phyloP scores from a whole-genome alignment of 257 asterid species.

The Vinca minor region DNA sequence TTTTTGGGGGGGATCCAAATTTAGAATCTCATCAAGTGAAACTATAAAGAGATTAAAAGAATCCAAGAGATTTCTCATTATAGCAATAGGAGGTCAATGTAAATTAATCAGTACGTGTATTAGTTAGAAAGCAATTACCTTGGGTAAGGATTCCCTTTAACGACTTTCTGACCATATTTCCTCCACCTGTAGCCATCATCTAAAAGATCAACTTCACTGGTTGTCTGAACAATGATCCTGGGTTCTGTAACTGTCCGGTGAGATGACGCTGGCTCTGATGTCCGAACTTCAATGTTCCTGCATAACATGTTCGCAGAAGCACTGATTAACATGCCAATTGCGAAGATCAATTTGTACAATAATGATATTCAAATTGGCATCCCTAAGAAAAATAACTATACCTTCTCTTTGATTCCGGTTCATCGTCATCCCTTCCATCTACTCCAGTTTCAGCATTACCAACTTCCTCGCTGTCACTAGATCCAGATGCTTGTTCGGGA shows the following conservation, averaged over 20 bases:
- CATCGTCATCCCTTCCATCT: constrained; percentile 56
- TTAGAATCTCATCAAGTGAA: no score
- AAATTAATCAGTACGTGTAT: no score
- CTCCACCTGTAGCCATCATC: constrained; percentile 96
- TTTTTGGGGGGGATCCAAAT: no score
- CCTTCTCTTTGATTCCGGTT: constrained; percentile 79
- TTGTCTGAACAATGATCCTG: constrained; percentile 81
- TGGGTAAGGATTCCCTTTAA: constrained; percentile 92
- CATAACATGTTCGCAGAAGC: background rate
- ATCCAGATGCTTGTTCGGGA: constrained; percentile 52
- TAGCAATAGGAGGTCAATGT: no score
- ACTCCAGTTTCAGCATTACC: constrained; percentile 40
- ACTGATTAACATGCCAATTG: background rate
- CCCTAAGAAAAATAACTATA: constrained; percentile 15
- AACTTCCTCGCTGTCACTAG: constrained; percentile 65
- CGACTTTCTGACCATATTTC: constrained; percentile 93
- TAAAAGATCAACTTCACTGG: constrained; percentile 85
- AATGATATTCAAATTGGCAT: background rate
- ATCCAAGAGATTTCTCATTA: no score
- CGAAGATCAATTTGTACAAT: background rate
- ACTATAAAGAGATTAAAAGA: no score
- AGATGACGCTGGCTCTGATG: constrained; percentile 47
- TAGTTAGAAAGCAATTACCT: constrained; percentile 34
- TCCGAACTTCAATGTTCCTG: constrained; percentile 56
- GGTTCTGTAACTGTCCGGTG: constrained; percentile 91